Percentiles rank a stretch among this genome's conserved stretches.
Evolutionary conservation across 768 basidiomycete genomes (phyloP).

Genomic region (Pleurotus cornucopiae): DNA sequence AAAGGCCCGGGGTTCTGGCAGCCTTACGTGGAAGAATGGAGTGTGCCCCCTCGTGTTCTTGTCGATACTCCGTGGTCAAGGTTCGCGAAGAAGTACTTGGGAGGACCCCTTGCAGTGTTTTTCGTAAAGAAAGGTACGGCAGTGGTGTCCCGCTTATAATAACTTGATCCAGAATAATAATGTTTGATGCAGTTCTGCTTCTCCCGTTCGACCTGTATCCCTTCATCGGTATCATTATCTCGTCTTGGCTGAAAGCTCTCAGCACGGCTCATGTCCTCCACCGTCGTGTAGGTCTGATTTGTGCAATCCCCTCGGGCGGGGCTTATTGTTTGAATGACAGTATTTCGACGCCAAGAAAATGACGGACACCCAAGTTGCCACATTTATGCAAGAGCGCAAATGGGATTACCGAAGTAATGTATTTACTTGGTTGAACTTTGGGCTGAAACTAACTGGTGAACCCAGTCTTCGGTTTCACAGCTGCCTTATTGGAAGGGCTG

Average conservation of each 20-base stretch:
- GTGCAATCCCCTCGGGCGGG: background rate
- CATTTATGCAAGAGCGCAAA: constrained; percentile 86
- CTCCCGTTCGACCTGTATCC: constrained; percentile 67
- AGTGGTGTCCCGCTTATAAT: too few species aligned
- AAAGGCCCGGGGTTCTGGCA: constrained; percentile 84
- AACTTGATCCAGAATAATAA: too few species aligned
- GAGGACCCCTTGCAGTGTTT: constrained; percentile 34
- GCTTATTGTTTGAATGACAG: constrained; percentile 26
- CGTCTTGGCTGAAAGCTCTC: constrained; percentile 64
- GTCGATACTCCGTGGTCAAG: constrained; percentile 23
- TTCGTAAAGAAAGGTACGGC: constrained; percentile 42
- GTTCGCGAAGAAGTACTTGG: constrained; percentile 28
- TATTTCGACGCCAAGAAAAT: constrained; percentile 87
- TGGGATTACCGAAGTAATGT: constrained; percentile 78
- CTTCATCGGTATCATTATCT: constrained; percentile 55
- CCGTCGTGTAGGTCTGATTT: constrained; percentile 43
- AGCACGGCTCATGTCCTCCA: constrained; percentile 69
- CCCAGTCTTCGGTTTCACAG: constrained; percentile 82
- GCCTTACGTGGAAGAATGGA: constrained; percentile 81
- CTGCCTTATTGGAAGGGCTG: constrained; percentile 75
- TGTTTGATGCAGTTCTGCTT: constrained; percentile 41
- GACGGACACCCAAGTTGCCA: constrained; percentile 59
- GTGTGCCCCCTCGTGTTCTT: constrained; percentile 44
- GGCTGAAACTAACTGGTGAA: background rate
- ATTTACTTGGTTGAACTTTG: background rate